A percentile compares a stretch with the other conserved stretches of the same genome.
Conservation (phyloP, 768 basidiomycete genomes). For the Serendipita sp. region DNA sequence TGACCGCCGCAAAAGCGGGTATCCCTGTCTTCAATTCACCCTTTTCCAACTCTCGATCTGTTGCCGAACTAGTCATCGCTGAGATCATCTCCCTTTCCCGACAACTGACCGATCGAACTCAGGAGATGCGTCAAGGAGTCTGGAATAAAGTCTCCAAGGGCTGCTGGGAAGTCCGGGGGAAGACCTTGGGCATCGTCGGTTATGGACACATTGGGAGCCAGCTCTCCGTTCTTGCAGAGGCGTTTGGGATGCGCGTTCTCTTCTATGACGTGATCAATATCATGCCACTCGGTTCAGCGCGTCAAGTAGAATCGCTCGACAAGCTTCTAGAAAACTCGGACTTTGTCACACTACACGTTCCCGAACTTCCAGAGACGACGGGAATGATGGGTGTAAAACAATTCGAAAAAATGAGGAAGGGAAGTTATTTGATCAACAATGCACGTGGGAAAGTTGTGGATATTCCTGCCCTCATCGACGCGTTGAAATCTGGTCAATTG, state of each 20-base stretch:
- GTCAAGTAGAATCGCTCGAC: slow-evolving; percentile 67
- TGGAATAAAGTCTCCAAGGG: slow-evolving; percentile 99
- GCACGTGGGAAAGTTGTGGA: slow-evolving; percentile 92
- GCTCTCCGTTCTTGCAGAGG: slow-evolving; percentile 89
- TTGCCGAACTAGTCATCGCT: slow-evolving; percentile 91
- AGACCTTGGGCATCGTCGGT: slow-evolving; percentile 93
- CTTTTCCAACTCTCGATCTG: slow-evolving; percentile 96
- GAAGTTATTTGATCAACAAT: slow-evolving; percentile 94
- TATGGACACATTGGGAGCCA: slow-evolving; percentile 98
- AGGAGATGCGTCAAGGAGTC: slow-evolving; percentile 72
- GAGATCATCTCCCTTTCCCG: slow-evolving; percentile 90
- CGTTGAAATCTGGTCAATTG: slow-evolving; percentile 71
- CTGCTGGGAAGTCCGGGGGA: slow-evolving; percentile 96
- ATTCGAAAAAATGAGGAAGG: slow-evolving; percentile 83
- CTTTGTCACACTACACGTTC: slow-evolving; percentile 92
- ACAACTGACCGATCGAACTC: slow-evolving; percentile 76
- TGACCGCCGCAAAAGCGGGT: slow-evolving; percentile 66
- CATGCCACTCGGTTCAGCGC: slow-evolving; percentile 92
- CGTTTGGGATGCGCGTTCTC: slow-evolving; percentile 87
- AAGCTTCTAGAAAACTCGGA: slow-evolving; percentile 65
- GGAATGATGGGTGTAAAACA: slow-evolving; percentile 75
- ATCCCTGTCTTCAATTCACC: slow-evolving; percentile 99
- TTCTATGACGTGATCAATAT: slow-evolving; percentile 92
- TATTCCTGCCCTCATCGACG: slow-evolving; percentile 72
- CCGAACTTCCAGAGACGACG: slow-evolving; percentile 88